Evolutionary conservation across 108 stramenopile genomes (phyloP), one percentile per base, ranked within the genome.

Genomic region (Cyclotella choctawhatcheeana): DNA sequence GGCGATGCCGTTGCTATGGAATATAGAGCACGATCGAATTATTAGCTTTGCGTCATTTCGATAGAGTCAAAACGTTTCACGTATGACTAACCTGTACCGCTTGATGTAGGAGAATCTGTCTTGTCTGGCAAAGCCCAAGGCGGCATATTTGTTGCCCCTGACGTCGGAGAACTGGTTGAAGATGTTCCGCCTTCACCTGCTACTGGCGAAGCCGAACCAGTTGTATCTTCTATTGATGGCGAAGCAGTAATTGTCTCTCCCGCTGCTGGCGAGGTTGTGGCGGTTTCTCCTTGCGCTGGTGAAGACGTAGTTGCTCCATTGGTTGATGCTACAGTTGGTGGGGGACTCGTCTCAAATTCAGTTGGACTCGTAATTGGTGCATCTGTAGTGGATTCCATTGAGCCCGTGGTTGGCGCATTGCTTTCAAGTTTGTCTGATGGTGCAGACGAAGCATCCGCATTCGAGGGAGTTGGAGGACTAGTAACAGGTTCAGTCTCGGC

Each of bases 181-280:
- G 35, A 7, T 40, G 37, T 40, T 40, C 8, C 6, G 6, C 8
- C 12, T n/a, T 10, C 47, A n/a, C 18, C 47, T 10, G 17, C 47
- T 48, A 4, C 47, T 4, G 47, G 12, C 8, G 47, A n/a, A n/a
- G 47, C 8, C 4, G 47, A 48, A n/a, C 17, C 18, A n/a, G 17
- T n/a, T 48, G 18, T 48, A 17, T 48, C 47, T n/a, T n/a, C n/a
- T 48, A n/a, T n/a, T n/a, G 47, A 48, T 48, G 8, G 8, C 8
- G 47, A n/a, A n/a, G 47, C 47, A 4, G 8, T n/a, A 4, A n/a
- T n/a, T n/a, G 47, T n/a, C 17, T n/a, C 47, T n/a, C n/a, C 47
- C n/a, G 47, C 3, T 60, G 59, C 7, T 60, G 59, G 35, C 35
- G 59, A 16, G 25, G 56, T 4, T 58, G 56, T 31, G 0, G 56